phyloP scores from a whole-genome alignment of 768 basidiomycete genomes.

The Xerocomellus chrysenteron region DNA sequence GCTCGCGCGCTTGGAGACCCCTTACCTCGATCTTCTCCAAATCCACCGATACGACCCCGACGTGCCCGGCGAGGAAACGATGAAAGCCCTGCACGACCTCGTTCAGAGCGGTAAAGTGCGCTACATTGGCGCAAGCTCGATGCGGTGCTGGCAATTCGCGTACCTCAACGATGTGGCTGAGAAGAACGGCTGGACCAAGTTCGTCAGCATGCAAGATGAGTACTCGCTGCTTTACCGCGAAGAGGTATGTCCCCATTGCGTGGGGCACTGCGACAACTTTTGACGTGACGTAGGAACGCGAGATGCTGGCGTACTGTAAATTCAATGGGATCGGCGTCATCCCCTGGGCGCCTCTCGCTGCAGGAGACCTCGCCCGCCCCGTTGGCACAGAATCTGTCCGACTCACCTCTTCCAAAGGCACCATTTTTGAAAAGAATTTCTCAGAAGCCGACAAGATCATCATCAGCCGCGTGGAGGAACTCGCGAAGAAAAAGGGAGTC shows the following conservation, averaged over 20 bases:
- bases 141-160: constrained; percentile 47
- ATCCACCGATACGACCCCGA: constrained; percentile 42
- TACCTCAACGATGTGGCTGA: constrained; percentile 45
- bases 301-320: constrained; percentile 45
- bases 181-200: constrained; percentile 48
- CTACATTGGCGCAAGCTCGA: constrained; percentile 50
- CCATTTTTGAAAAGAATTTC: constrained; percentile 21
- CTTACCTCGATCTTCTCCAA: constrained; percentile 43
- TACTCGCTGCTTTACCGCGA: constrained; percentile 55
- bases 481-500: constrained; percentile 40
- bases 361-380: constrained; percentile 41
- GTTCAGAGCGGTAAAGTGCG: constrained; percentile 48
- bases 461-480: constrained; percentile 40
- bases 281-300: constrained; percentile 37
- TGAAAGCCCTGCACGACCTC: constrained; percentile 52
- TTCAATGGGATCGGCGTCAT: constrained; percentile 51
- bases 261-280: too few species aligned
- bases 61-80: constrained; percentile 43
- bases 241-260: constrained; percentile 33
- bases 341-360: constrained; percentile 46
- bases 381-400: constrained; percentile 29
- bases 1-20: constrained; percentile 35
- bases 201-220: constrained; percentile 56
- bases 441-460: constrained; percentile 34
- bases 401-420: constrained; percentile 15